phyloP scores from a whole-genome alignment of 345 rosid species.

The Boechera stricta region DNA sequence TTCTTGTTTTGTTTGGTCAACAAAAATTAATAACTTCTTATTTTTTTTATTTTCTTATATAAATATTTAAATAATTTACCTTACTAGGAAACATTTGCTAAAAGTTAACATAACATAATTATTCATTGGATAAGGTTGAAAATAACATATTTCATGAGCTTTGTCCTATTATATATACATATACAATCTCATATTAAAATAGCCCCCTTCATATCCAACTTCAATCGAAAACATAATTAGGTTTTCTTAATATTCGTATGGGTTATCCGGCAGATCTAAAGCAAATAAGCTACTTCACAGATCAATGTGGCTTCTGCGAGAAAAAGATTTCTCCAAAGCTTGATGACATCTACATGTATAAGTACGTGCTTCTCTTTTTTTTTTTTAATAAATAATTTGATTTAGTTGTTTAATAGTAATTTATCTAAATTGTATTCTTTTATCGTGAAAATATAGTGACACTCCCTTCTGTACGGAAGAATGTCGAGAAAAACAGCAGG shows the following conservation, averaged over 20 bases:
- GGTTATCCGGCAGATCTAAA: not conserved
- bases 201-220: not conserved
- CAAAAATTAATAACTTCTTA: not conserved
- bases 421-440: not conserved
- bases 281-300: constrained; percentile 23
- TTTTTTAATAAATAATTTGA: not conserved
- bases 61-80: not conserved
- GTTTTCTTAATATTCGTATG: constrained; percentile 1
- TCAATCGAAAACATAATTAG: not conserved
- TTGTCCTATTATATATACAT: constrained; percentile 18
- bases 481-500: constrained; percentile 23
- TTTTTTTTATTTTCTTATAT: not conserved
- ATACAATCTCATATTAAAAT: not conserved
- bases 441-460: constrained; percentile 5
- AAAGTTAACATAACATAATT: not conserved
- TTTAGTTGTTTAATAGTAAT: not conserved
- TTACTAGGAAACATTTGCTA: not conserved
- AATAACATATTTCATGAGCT: not conserved
- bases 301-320: constrained; percentile 36
- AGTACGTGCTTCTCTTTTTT: not conserved
- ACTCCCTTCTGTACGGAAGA: constrained; percentile 32
- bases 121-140: constrained; percentile 17
- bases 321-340: not conserved
- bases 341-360: constrained; percentile 38
- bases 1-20: not conserved